Conservation (phyloP, 2,329 filamentous ascomycete genomes). For the Pyrenophora graminea region DNA sequence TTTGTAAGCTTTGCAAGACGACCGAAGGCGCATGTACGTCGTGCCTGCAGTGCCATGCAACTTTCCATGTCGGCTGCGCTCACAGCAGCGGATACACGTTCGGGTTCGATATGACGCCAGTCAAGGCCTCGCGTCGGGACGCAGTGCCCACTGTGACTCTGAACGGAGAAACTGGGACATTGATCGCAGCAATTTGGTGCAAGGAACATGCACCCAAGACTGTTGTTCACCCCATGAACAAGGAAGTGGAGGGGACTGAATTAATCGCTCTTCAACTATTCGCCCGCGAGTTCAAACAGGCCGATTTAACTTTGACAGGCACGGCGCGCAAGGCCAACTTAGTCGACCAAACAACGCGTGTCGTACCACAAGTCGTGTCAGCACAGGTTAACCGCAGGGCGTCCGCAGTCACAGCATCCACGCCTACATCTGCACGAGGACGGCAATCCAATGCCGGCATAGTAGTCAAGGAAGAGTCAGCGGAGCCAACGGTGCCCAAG, state of each 20-base stretch:
- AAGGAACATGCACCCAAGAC: slow-evolving; percentile 78
- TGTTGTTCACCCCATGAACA: slow-evolving; percentile 76
- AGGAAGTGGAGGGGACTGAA: slow-evolving; percentile 71
- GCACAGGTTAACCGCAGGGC: slow-evolving; percentile 47
- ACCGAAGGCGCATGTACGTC: slow-evolving; percentile 77
- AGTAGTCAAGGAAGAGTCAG: slow-evolving; percentile 43
- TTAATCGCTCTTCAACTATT: slow-evolving; percentile 83
- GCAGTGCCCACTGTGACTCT: slow-evolving; percentile 79
- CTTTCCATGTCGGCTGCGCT: slow-evolving; percentile 88
- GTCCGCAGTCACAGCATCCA: slow-evolving; percentile 42
- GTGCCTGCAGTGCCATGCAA: slow-evolving; percentile 73
- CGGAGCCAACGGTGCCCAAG: slow-evolving; percentile 35
- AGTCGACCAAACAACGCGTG: slow-evolving; percentile 65
- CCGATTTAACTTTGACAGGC: slow-evolving; percentile 85
- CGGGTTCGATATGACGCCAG: slow-evolving; percentile 86
- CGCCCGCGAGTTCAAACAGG: slow-evolving; percentile 89
- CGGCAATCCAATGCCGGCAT: slow-evolving; percentile 43
- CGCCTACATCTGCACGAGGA: slow-evolving; percentile 41
- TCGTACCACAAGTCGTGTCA: slow-evolving; percentile 40
- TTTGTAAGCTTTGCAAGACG: slow-evolving; percentile 82
- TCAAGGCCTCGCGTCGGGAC: slow-evolving; percentile 86
- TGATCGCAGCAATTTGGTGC: slow-evolving; percentile 89
- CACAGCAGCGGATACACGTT: slow-evolving; percentile 80
- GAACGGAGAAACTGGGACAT: slow-evolving; percentile 77
- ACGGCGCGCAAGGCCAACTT: slow-evolving; percentile 91